A percentile compares a stretch with the other conserved stretches of the same genome.
phyloP scores from a whole-genome alignment of 2,329 filamentous ascomycete genomes.

The Microsporum canis region DNA sequence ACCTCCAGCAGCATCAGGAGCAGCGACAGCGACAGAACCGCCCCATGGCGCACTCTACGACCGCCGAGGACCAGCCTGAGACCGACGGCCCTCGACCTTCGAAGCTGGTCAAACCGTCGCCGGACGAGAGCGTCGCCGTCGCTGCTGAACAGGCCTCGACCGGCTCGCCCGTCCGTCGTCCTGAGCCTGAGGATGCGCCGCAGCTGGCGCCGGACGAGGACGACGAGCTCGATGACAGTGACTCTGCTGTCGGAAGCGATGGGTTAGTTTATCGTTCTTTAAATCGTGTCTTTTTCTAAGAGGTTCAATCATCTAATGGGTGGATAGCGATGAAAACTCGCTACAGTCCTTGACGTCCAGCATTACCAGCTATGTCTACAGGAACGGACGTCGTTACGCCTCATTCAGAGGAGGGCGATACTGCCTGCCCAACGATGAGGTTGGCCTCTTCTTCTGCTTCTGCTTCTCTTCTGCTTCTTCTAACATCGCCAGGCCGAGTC shows the following conservation, averaged over 20 bases:
- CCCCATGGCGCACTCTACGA: not conserved
- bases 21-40: not conserved
- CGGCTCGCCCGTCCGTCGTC: not conserved
- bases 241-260: conserved; percentile 4
- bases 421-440: conserved; percentile 4
- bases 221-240: not conserved
- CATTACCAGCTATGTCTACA: conserved; percentile 6
- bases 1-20: not conserved
- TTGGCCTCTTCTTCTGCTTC: not conserved
- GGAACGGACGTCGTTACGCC: conserved; percentile 12
- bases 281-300: not conserved
- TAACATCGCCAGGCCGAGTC: conserved; percentile 6
- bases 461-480: not conserved
- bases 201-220: not conserved
- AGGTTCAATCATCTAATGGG: not conserved
- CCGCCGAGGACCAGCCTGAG: not conserved
- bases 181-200: not conserved
- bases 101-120: not conserved
- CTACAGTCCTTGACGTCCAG: not conserved
- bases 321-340: not conserved
- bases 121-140: not conserved
- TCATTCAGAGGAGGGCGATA: conserved; percentile 10
- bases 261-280: not conserved
- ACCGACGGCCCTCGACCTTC: not conserved
- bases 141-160: not conserved